Percentiles rank a stretch among this genome's conserved stretches.
phyloP scores from a whole-genome alignment of 352 stramenopile species.

The Globisporangium megalacanthum region DNA sequence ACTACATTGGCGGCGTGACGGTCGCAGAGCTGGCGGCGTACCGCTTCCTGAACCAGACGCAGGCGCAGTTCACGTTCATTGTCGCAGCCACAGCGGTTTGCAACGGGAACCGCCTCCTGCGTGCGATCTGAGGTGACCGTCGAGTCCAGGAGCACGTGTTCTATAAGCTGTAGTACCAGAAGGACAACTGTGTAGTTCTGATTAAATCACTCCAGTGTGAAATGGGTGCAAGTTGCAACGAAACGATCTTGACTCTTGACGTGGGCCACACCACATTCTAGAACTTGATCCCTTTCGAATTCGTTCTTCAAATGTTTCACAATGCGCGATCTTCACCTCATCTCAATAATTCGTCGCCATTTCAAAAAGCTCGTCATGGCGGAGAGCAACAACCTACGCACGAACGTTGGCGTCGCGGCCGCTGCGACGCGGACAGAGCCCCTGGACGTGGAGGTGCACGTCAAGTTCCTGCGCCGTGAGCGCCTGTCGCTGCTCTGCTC shows the following conservation, averaged over 20 bases:
- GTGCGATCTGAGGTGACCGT: slow-evolving; percentile 29
- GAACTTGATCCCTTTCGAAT: too few relatives aligned
- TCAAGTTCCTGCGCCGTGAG: slow-evolving; percentile 42
- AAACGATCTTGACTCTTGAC: too few relatives aligned
- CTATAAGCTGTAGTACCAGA: too few relatives aligned
- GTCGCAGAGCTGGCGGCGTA: slow-evolving; percentile 77
- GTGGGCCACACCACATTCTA: too few relatives aligned
- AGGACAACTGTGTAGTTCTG: too few relatives aligned
- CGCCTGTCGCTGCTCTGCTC: slow-evolving; percentile 20
- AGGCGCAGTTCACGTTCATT: slow-evolving; percentile 58
- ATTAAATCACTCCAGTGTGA: too few relatives aligned
- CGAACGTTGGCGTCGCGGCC: background rate
- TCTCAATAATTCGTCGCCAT: background rate
- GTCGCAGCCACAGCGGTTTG: slow-evolving; percentile 69
- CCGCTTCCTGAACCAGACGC: slow-evolving; percentile 64
- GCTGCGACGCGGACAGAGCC: background rate
- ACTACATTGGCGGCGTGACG: slow-evolving; percentile 80
- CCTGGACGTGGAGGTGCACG: slow-evolving; percentile 17
- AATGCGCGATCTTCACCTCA: background rate
- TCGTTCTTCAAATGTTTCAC: background rate
- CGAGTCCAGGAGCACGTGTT: too few relatives aligned
- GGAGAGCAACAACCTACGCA: background rate
- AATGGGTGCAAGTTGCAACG: too few relatives aligned
- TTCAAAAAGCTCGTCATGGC: background rate
- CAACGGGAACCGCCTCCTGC: slow-evolving; percentile 62